Conservation (phyloP, 495 filamentous ascomycete genomes). For the Entonaema liquescens region DNA sequence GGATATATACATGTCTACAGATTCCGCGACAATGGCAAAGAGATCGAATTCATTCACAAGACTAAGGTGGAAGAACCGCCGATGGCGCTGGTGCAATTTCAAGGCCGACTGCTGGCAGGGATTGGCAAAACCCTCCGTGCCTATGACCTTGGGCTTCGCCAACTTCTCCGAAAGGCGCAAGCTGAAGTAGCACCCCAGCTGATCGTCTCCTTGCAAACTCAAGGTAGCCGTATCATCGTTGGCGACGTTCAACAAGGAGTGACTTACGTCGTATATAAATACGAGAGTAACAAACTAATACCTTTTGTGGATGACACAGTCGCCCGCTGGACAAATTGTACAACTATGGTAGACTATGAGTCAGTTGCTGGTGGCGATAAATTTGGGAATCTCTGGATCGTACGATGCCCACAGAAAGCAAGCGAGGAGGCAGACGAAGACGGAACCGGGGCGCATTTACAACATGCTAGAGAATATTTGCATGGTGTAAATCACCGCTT, state of each 20-base stretch:
- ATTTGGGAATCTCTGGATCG: conserved; percentile 94
- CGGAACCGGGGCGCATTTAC: conserved; percentile 85
- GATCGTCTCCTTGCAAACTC: conserved; percentile 87
- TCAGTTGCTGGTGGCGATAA: conserved; percentile 95
- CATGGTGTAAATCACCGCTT: conserved; percentile 87
- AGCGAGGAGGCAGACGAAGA: conserved; percentile 93
- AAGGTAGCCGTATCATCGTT: conserved; percentile 90
- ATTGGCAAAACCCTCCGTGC: conserved; percentile 82
- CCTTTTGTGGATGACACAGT: conserved; percentile 91
- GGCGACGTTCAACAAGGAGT: conserved; percentile 92
- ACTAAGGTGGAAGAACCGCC: conserved; percentile 90
- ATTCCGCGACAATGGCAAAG: conserved; percentile 83
- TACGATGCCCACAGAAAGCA: conserved; percentile 85
- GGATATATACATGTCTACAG: conserved; percentile 95
- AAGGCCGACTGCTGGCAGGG: conserved; percentile 86
- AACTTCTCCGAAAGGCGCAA: conserved; percentile 91
- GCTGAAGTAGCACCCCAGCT: conserved; percentile 79
- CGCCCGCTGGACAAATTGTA: conserved; percentile 85
- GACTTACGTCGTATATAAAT: conserved; percentile 93
- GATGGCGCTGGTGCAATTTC: conserved; percentile 87
- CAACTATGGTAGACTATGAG: conserved; percentile 96
- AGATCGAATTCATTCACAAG: conserved; percentile 95
- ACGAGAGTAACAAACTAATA: conserved; percentile 86
- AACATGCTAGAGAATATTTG: conserved; percentile 87
- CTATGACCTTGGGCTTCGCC: conserved; percentile 89